Evolutionary conservation across 1,139 yeast genomes (phyloP).

Genomic region (Kodamaea sp.): DNA sequence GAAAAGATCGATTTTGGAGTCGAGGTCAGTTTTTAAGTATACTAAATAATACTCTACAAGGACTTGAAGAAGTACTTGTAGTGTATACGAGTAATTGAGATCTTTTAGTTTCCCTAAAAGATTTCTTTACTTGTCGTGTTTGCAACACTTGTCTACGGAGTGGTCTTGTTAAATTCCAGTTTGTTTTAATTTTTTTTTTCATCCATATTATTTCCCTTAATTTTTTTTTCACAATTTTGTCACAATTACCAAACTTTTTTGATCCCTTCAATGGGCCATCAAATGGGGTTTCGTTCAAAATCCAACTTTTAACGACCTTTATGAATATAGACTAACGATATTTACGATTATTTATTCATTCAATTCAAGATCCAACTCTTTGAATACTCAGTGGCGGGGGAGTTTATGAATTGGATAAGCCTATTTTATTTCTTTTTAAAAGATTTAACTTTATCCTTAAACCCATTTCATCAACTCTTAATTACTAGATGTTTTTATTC

Average conservation of each 20-base stretch:
- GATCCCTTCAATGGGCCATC: slow-evolving; percentile 10
- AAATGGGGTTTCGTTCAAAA: slow-evolving; percentile 25
- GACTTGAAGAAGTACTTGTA: slow-evolving; percentile 1
- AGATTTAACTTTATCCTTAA: neutral
- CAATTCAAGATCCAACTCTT: slow-evolving; percentile 36
- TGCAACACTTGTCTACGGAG: neutral
- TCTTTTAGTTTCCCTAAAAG: too few species aligned
- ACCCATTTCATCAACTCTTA: neutral
- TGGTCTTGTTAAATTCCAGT: slow-evolving; percentile 1
- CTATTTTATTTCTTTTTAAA: slow-evolving; percentile 6
- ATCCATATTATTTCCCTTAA: neutral
- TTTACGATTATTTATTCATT: slow-evolving; percentile 15
- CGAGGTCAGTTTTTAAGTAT: slow-evolving; percentile 30
- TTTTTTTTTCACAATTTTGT: slow-evolving; percentile 1
- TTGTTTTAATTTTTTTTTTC: slow-evolving; percentile 1
- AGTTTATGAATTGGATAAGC: slow-evolving; percentile 1
- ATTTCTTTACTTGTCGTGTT: too few species aligned
- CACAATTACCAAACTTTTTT: slow-evolving; percentile 5
- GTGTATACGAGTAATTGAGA: too few species aligned
- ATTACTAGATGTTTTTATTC: neutral
- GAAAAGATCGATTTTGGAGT: slow-evolving; percentile 35
- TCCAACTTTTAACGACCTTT: slow-evolving; percentile 38
- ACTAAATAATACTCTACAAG: slow-evolving; percentile 18
- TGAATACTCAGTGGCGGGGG: slow-evolving; percentile 12
- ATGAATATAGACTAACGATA: slow-evolving; percentile 17